These are phyloP conservation scores for Tuctoria greenei DNA, from an alignment of 176 grass and related monocot genomes.

Conservation along the genomic window DNA sequence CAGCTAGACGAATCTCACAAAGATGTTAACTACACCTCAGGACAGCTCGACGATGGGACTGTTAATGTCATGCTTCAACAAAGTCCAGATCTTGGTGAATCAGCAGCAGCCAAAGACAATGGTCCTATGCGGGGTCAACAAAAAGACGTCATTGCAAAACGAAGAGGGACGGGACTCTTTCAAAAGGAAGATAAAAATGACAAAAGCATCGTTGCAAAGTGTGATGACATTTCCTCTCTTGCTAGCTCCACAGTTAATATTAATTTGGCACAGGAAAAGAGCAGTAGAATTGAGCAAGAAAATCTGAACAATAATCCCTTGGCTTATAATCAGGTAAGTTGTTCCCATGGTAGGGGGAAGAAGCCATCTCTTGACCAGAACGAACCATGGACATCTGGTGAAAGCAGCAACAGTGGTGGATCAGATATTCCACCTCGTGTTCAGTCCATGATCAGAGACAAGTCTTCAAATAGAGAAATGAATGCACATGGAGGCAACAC, in stretches of 20 bases:
- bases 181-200: not conserved
- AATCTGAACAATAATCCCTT: not conserved
- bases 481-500: not conserved
- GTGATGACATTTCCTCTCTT: not conserved
- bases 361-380: not conserved
- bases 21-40: not conserved
- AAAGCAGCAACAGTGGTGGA: not conserved
- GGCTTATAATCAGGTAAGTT: not conserved
- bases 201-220: not conserved
- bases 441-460: not conserved
- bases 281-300: not conserved
- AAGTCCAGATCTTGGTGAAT: constrained; percentile 7
- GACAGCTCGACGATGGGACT: not conserved
- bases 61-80: not conserved
- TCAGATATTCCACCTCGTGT: not conserved
- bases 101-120: not conserved
- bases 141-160: not conserved
- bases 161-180: not conserved
- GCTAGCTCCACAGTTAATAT: not conserved
- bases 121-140: not conserved
- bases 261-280: not conserved
- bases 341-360: not conserved
- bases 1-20: not conserved
- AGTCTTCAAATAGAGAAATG: not conserved
- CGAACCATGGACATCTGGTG: not conserved